These are phyloP conservation scores for Scheffersomyces quercinus DNA, from an alignment of 1,139 yeast genomes.

Conservation along the genomic window DNA sequence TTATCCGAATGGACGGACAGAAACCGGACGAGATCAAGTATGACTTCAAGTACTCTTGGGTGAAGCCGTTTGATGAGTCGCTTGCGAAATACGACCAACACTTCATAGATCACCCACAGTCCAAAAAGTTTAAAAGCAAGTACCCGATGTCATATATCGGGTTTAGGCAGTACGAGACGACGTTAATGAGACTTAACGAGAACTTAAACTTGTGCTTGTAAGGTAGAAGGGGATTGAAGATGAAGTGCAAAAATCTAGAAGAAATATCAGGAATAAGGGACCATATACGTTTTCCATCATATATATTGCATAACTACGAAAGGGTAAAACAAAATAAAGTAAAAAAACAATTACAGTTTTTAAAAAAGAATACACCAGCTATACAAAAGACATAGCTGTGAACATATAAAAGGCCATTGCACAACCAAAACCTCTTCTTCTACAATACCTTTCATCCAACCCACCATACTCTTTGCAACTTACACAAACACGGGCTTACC, in stretches of 20 bases:
- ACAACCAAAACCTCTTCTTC: too few species aligned
- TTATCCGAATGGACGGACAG: constrained; percentile 31
- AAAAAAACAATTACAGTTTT: too few species aligned
- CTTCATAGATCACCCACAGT: background rate
- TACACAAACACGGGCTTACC: too few species aligned
- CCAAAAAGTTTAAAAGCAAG: constrained; percentile 2
- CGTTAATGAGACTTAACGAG: constrained; percentile 39
- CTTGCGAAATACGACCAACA: constrained; percentile 9
- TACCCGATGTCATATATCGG: constrained; percentile 19
- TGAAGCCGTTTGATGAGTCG: constrained; percentile 12
- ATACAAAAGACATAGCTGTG: too few species aligned
- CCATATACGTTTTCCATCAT: background rate
- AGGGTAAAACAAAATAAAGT: background rate
- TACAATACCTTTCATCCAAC: too few species aligned
- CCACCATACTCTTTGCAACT: too few species aligned
- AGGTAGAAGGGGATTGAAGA: background rate
- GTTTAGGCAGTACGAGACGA: constrained; percentile 28
- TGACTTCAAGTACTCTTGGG: constrained; percentile 33
- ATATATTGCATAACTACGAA: background rate
- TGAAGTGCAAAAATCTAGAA: constrained; percentile 1
- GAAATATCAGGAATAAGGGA: background rate
- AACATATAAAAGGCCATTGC: too few species aligned
- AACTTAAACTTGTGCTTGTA: constrained; percentile 25
- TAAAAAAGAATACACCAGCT: too few species aligned
- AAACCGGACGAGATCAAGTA: constrained; percentile 30